Evolutionary conservation across 129 eudicot genomes (phyloP).

Genomic region (Gnaphalium uliginosum): DNA sequence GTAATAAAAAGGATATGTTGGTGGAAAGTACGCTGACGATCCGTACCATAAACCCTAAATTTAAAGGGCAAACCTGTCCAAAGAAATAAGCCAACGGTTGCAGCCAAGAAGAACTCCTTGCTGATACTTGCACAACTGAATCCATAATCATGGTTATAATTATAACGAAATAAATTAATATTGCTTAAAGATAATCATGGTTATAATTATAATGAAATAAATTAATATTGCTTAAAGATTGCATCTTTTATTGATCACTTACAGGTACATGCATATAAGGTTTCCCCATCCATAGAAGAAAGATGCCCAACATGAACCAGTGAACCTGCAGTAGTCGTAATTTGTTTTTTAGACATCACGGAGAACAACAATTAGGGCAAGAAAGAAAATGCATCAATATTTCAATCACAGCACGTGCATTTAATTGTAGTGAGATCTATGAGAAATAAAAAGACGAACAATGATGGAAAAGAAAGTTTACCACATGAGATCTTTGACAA

Average conservation of each 20-base stretch:
- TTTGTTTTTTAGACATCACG: not conserved
- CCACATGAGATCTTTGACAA: conserved; percentile 97
- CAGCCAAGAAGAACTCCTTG: conserved; percentile 78
- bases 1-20: too few species aligned
- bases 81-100: conserved; percentile 59
- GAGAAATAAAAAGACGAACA: conserved; percentile 10
- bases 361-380: not conserved
- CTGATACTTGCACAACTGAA: conserved; percentile 82
- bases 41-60: too few species aligned
- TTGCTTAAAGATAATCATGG: conserved; percentile 3
- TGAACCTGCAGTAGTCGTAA: conserved; percentile 57
- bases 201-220: not conserved
- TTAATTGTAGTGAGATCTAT: not conserved
- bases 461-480: conserved; percentile 35
- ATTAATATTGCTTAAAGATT: conserved; percentile 4
- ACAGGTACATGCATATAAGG: conserved; percentile 79
- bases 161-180: not conserved
- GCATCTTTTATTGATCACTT: conserved; percentile 32
- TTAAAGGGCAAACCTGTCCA: conserved; percentile 71
- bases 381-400: conserved; percentile 6
- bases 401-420: not conserved
- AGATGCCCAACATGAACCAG: conserved; percentile 80
- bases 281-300: conserved; percentile 92
- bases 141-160: conserved; percentile 15
- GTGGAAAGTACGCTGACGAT: too few species aligned